phyloP scores from a whole-genome alignment of 179 eudicot species.

The Carnegiea gigantea region DNA sequence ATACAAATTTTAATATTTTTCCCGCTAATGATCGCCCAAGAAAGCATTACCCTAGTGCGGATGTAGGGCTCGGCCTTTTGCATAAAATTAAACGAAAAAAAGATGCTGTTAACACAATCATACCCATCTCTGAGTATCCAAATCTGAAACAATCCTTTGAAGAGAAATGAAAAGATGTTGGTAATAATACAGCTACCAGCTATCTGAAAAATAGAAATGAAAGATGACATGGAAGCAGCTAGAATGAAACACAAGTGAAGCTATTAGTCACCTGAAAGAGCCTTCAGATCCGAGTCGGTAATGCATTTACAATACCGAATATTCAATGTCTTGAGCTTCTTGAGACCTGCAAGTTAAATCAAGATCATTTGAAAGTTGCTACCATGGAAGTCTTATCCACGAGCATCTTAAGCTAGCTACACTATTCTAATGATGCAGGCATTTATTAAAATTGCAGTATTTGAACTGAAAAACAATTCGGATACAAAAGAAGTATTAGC shows the following conservation, averaged over 20 bases:
- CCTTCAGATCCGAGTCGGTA: slow-evolving; percentile 82
- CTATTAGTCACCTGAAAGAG: slow-evolving; percentile 62
- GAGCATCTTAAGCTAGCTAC: too few species aligned
- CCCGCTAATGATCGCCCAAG: background rate
- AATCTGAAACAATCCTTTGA: background rate
- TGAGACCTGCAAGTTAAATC: slow-evolving; percentile 46
- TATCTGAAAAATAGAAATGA: background rate
- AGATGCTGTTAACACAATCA: background rate
- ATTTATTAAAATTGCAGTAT: too few species aligned
- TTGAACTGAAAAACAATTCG: too few species aligned
- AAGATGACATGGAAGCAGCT: slow-evolving; percentile 3
- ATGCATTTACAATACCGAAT: slow-evolving; percentile 86
- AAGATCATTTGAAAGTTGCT: background rate
- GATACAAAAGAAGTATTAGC: background rate
- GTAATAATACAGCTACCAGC: background rate
- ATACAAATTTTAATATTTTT: background rate
- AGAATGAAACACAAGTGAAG: background rate
- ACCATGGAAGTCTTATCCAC: background rate
- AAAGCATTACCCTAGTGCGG: background rate
- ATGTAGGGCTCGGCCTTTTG: background rate
- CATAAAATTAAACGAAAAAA: background rate
- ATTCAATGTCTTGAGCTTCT: slow-evolving; percentile 78
- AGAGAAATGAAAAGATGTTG: background rate
- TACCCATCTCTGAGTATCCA: background rate
- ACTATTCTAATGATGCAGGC: too few species aligned